A percentile compares a stretch with the other conserved stretches of the same genome.
Evolutionary conservation across 2,329 filamentous ascomycete species (phyloP).

Genomic region (Aureobasidium mangrovei): DNA sequence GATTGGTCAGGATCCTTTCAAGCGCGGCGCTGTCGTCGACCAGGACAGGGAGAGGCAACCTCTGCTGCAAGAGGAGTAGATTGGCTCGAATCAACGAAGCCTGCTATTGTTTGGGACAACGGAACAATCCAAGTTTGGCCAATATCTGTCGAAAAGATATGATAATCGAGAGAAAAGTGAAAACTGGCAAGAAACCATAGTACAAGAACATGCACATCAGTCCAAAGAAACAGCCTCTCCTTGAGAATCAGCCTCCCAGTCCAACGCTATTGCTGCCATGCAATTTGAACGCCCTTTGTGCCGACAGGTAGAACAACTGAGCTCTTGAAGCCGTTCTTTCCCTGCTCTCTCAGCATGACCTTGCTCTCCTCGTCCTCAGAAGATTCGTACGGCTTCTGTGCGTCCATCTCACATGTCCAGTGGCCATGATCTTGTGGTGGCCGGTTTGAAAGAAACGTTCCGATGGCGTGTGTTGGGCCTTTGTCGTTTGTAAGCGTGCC

Average conservation of each 20-base stretch:
- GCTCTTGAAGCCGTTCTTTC: not conserved
- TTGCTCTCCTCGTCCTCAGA: not conserved
- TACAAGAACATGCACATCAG: not conserved
- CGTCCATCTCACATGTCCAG: not conserved
- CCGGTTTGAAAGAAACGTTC: not conserved
- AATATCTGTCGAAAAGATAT: no score
- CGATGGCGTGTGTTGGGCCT: not conserved
- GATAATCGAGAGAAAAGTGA: no score
- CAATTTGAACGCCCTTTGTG: not conserved
- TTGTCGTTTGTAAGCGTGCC: not conserved
- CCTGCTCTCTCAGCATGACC: not conserved
- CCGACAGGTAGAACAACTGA: not conserved
- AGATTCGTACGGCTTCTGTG: not conserved
- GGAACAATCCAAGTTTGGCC: no score
- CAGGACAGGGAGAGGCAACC: conserved; percentile 47
- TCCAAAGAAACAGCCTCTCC: not conserved
- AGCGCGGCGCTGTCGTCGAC: conserved; percentile 33
- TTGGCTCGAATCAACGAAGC: not conserved
- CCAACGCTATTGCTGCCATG: not conserved
- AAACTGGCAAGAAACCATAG: no score
- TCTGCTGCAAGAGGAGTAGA: conserved; percentile 38
- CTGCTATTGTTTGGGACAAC: not conserved
- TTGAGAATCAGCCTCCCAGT: no score
- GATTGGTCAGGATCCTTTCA: conserved; percentile 51
- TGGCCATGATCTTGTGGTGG: not conserved